Conservation (phyloP, 495 filamentous ascomycete species). For the Aspergillus cavernicola region DNA sequence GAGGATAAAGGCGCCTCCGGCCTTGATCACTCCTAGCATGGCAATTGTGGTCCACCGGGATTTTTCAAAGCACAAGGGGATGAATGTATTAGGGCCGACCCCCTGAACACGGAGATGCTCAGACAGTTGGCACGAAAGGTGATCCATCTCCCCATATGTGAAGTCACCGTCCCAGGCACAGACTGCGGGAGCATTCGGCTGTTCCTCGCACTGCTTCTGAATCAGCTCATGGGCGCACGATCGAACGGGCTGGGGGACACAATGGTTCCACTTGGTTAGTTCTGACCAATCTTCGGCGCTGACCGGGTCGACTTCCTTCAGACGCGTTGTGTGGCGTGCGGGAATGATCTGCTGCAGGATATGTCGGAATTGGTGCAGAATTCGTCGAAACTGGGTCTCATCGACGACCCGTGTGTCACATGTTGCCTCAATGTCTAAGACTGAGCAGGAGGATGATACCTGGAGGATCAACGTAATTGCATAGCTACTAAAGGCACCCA, state of each 20-base stretch:
- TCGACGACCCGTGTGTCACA: background rate
- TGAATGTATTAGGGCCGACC: constrained; percentile 23
- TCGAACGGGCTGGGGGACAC: background rate
- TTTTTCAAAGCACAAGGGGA: constrained; percentile 44
- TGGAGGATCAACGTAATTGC: background rate
- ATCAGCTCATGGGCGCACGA: background rate
- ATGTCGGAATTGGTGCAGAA: background rate
- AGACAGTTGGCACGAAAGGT: background rate
- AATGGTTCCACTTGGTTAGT: no score
- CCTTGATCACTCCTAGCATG: constrained; percentile 39
- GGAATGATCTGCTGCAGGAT: background rate
- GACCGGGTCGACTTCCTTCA: no score
- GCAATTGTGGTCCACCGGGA: constrained; percentile 35
- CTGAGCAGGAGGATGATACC: no score
- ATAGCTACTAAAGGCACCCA: background rate
- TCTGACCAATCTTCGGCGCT: no score
- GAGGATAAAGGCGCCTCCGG: constrained; percentile 41
- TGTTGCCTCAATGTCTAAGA: no score
- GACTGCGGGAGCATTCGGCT: background rate
- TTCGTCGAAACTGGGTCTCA: background rate
- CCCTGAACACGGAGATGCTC: constrained; percentile 5
- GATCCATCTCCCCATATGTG: background rate
- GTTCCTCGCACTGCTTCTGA: background rate
- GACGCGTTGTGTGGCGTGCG: no score
- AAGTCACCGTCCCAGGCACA: background rate